phyloP scores from a whole-genome alignment of 371 early-diverging fungal genomes.

The Phascolomyces articulosus region DNA sequence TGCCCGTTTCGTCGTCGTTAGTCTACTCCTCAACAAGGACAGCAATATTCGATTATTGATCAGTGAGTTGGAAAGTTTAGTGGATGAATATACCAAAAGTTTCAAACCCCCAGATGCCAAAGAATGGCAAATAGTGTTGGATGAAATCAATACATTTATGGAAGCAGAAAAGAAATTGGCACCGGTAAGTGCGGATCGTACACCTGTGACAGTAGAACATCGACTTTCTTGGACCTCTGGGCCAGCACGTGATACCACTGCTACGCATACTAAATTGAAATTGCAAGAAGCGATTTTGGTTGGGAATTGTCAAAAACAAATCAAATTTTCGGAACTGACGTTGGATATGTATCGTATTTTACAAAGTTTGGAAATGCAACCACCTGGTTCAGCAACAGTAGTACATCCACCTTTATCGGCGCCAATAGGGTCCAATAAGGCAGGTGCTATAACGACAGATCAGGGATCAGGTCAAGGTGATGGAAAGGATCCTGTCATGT shows the following conservation, averaged over 20 bases:
- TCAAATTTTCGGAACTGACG: constrained; percentile 95
- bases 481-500: constrained; percentile 12
- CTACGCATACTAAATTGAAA: constrained; percentile 49
- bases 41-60: constrained; percentile 79
- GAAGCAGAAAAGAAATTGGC: constrained; percentile 89
- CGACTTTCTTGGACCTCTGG: constrained; percentile 56
- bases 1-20: constrained; percentile 95
- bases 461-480: neutral
- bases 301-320: constrained; percentile 89
- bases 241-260: constrained; percentile 4
- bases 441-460: neutral
- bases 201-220: constrained; percentile 64
- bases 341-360: constrained; percentile 96
- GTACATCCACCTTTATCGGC: no score
- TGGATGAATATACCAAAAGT: constrained; percentile 84
- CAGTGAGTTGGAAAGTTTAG: constrained; percentile 77
- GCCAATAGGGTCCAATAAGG: neutral
- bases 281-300: constrained; percentile 95
- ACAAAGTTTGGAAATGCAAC: constrained; percentile 73
- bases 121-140: constrained; percentile 92
- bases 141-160: constrained; percentile 88
- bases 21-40: constrained; percentile 83
- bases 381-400: neutral
- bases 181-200: constrained; percentile 65
- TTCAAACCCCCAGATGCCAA: constrained; percentile 90